Evolutionary conservation across 208 protist genomes (phyloP), one percentile per base, ranked within the genome.

Genomic region (Tritrichomonas foetus): DNA sequence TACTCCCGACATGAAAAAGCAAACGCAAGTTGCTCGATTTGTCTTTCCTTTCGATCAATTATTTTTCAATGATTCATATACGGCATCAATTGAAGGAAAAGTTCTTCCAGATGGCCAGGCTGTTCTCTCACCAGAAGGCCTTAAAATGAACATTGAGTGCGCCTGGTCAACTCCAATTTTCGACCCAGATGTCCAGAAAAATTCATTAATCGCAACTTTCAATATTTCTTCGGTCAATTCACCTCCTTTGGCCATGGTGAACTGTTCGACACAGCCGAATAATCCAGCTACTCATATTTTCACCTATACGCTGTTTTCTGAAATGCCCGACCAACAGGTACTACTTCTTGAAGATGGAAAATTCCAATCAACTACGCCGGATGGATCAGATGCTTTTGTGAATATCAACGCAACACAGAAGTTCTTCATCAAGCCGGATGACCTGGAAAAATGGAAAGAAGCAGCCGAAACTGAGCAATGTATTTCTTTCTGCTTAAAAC

Each of bases 221-320:
- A 89, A 89, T 57, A n/a, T 89, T 39, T 89, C 78, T 39, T 49
- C 78, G 20, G 22, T 89, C 20, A 53, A 44, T 27, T 20, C 47
- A 5, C 47, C 47, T 14, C 78, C 78, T 41, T 36, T 53, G 47
- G 78, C 78, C 9, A 50, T 89, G 3, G 47, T 89, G 11, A 89
- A 89, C n/a, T 57, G 41, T 0, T 44, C 44, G 1, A 47, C 78
- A 20, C 44, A 44, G 39, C 78, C 78, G 39, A 89, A 89, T 39
- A 89, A 89, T 36, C 44, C 27, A 20, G 78, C 41, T 57, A 89
- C 78, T 20, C 78, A 89, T 36, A 89, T 89, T 57, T 89, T 89
- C 27, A 53, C 78, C 8, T 89, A 89, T 36, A 61, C 47, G 33
- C 27, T 89, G 22, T 53, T 16, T 27, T 27, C 41, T 2, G 27